Base-by-base conservation (phyloP, 441 rosid species). In the Eutrema salsugineum region DNA sequence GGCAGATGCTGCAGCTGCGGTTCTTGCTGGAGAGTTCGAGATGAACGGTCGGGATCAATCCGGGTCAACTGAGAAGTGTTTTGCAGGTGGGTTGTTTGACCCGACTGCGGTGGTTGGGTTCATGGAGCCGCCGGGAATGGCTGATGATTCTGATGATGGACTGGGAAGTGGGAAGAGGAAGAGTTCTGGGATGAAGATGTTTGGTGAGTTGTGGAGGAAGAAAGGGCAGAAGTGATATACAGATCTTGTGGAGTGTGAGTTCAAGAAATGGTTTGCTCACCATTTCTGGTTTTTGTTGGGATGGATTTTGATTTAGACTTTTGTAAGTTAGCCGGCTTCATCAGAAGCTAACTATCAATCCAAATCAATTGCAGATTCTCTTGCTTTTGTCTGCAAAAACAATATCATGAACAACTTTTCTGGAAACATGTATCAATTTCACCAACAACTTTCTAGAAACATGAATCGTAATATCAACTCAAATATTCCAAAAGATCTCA, bases 141-240 rank as follows among this genome's bases (percentile, higher is more conserved):
- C 73, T 11, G 95, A 90, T 70, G 88, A 90, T 35, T 16, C 71
- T 30, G 92, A 87, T 16, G 93, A 85, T 70, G 89, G 88, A 16
- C 76, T 80, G 6, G 92, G 90, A 28, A 88, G 87, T 28, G 97
- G 88, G 9, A 91, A 87, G 79, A 79, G 93, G 20, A 94, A 86
- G 80, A 83, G 89, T 35, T 87, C 94, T 2, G 94, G 96, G 51
- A 91, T 88, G 42, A 91, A 80, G 72, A 86, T 81, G 92, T 84
- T 94, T 28, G 97, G 99, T 19, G 99, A 94, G 57, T 63, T 94
- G 75, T 94, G 99, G 99, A 94, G 75, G 77, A 94, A 79, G 86
- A 94, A 81, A 74, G 81, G 86, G 60, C 92, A 88, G 58, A 91
- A 91, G 77, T 91, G 81, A 79, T 59, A 60, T 17, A 11, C 4